A percentile compares a stretch with the other conserved stretches of the same genome.
phyloP scores from a whole-genome alignment of 345 rosid genomes.

The Gossypium anomalum region DNA sequence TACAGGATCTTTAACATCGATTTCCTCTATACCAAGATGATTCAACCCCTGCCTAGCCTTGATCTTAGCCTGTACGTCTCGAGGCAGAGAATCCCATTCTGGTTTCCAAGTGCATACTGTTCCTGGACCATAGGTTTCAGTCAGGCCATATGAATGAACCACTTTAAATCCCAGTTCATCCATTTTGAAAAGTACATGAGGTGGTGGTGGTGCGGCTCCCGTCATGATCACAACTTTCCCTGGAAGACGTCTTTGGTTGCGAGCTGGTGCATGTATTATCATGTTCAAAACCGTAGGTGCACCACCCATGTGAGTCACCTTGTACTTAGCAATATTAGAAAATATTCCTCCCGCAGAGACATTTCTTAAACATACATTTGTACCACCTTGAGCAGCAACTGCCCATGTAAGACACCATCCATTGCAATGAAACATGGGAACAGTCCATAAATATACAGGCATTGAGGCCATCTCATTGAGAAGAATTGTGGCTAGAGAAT shows the following conservation, averaged over 20 bases:
- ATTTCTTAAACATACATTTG: conserved; percentile 43
- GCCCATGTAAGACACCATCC: conserved; percentile 69
- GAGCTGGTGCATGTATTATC: conserved; percentile 8
- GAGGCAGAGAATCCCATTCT: conserved; percentile 17
- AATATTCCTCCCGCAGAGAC: conserved; percentile 10
- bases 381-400: conserved; percentile 58
- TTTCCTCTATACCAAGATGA: conserved; percentile 31
- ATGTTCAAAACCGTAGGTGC: conserved; percentile 18
- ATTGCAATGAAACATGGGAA: conserved; percentile 73
- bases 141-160: conserved; percentile 12
- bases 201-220: conserved; percentile 14
- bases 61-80: conserved; percentile 29
- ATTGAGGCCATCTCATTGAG: conserved; percentile 39
- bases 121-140: conserved; percentile 21
- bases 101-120: conserved; percentile 19
- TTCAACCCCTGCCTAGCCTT: conserved; percentile 39
- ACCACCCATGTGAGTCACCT: conserved; percentile 21
- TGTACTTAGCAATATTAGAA: conserved; percentile 6
- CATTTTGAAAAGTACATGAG: conserved; percentile 10
- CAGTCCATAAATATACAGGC: conserved; percentile 57
- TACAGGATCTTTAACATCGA: conserved; percentile 35
- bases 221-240: conserved; percentile 18
- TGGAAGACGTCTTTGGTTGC: conserved; percentile 7
- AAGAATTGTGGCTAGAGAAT: conserved; percentile 45
- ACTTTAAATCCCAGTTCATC: conserved; percentile 13